These are phyloP conservation scores for Corylus americana DNA, from an alignment of 306 rosid genomes.

Conservation along the genomic window DNA sequence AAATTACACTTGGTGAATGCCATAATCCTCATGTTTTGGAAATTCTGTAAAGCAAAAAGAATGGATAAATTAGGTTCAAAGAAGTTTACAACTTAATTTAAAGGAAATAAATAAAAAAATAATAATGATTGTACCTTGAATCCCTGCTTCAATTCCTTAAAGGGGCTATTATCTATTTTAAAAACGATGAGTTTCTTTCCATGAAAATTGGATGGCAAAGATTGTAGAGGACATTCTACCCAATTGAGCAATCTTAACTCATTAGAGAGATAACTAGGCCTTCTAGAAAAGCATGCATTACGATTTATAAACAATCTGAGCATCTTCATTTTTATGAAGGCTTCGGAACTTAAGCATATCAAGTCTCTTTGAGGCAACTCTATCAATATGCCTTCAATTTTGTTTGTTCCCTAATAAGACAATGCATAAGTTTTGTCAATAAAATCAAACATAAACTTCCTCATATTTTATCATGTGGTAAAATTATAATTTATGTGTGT, in stretches of 20 bases:
- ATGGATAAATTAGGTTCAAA: neutral
- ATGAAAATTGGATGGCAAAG: neutral
- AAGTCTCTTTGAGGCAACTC: neutral
- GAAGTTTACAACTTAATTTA: neutral
- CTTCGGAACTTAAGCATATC: neutral
- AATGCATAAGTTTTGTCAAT: neutral
- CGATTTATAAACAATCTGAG: neutral
- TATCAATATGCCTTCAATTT: constrained; percentile 8
- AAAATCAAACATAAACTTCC: neutral
- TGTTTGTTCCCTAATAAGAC: neutral
- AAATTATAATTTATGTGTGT: neutral
- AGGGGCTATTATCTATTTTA: neutral
- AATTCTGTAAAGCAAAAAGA: neutral
- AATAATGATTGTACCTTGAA: neutral
- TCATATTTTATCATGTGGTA: neutral
- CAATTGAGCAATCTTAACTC: neutral
- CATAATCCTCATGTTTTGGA: neutral
- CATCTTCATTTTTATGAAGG: neutral
- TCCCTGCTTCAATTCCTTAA: neutral
- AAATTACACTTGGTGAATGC: neutral
- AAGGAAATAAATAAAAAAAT: neutral
- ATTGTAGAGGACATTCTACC: neutral
- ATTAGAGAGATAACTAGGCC: neutral
- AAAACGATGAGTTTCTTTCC: neutral
- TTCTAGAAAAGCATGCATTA: neutral